Conservation (phyloP, 352 stramenopile genomes). For the Peronospora farinosa region DNA sequence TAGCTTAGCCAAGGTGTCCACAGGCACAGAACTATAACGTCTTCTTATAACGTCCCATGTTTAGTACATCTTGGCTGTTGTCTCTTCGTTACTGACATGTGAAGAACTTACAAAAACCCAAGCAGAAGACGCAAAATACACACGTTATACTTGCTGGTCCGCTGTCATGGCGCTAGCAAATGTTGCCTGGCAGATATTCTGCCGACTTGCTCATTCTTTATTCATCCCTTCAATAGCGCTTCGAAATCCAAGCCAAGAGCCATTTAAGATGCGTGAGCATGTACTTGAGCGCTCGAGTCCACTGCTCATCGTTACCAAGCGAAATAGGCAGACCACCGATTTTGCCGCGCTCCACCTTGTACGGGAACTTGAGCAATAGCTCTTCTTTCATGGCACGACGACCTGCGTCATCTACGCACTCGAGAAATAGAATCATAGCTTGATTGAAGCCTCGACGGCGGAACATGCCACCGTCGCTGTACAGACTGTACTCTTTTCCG, state of each 20-base stretch:
- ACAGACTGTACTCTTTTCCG: slow-evolving; percentile 76
- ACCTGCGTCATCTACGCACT: slow-evolving; percentile 84
- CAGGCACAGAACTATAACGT: slow-evolving; percentile 17
- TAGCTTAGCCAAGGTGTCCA: slow-evolving; percentile 4
- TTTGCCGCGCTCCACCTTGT: slow-evolving; percentile 87
- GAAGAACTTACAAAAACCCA: slow-evolving; percentile 8
- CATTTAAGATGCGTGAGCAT: slow-evolving; percentile 90
- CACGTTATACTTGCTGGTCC: slow-evolving; percentile 20
- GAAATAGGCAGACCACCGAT: slow-evolving; percentile 87
- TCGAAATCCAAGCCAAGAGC: slow-evolving; percentile 89
- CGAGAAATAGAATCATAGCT: slow-evolving; percentile 86
- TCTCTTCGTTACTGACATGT: neutral
- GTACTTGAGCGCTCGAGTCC: slow-evolving; percentile 90
- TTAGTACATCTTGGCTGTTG: neutral
- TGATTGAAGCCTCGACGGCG: slow-evolving; percentile 87
- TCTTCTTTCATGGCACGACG: slow-evolving; percentile 85
- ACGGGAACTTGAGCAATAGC: slow-evolving; percentile 84
- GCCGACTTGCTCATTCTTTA: slow-evolving; percentile 14
- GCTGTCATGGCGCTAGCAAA: slow-evolving; percentile 8
- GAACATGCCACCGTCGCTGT: slow-evolving; percentile 83
- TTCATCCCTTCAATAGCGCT: slow-evolving; percentile 53
- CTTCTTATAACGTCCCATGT: slow-evolving; percentile 1
- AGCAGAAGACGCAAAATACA: slow-evolving; percentile 19
- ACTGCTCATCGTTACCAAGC: slow-evolving; percentile 86
- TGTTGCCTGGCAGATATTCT: slow-evolving; percentile 19